Conservation (phyloP, 1,284 basidiomycete genomes). For the Ceratobasidium sp. region DNA sequence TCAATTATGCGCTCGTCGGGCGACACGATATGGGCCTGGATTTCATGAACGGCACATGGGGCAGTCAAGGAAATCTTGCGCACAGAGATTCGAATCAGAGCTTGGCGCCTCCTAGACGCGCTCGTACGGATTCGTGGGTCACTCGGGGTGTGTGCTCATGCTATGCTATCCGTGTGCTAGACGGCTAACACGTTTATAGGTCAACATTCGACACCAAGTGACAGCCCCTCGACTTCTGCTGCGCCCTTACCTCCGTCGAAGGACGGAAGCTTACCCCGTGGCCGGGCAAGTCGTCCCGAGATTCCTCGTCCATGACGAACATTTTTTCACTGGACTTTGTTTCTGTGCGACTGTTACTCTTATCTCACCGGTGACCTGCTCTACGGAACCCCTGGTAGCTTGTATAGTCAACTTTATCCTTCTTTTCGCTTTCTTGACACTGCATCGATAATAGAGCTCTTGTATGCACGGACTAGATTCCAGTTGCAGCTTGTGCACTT, state of each 20-base stretch:
- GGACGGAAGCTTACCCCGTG: conserved; percentile 10
- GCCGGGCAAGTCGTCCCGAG: conserved; percentile 6
- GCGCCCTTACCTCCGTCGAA: conserved; percentile 4
- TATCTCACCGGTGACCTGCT: background rate
- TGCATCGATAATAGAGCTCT: conserved; percentile 25
- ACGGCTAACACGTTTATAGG: background rate
- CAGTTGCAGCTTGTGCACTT: conserved; percentile 14
- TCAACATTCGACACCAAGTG: background rate
- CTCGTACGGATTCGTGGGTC: conserved; percentile 32
- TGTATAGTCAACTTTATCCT: background rate
- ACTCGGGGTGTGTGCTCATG: background rate
- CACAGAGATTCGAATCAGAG: background rate
- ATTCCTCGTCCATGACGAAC: conserved; percentile 11
- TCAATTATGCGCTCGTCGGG: conserved; percentile 23
- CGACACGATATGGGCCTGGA: conserved; percentile 35
- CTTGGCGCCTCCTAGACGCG: conserved; percentile 9
- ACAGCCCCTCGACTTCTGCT: too few relatives aligned
- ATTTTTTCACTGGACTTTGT: conserved; percentile 5
- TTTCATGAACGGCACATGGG: background rate
- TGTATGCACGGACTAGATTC: conserved; percentile 1
- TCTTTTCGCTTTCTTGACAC: background rate
- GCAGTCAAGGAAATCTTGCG: conserved; percentile 9
- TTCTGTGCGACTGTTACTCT: background rate
- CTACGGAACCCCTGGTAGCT: background rate
- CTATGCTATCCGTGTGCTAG: background rate